Conservation (phyloP, 768 basidiomycete genomes). For the Trametopsis cervina region DNA sequence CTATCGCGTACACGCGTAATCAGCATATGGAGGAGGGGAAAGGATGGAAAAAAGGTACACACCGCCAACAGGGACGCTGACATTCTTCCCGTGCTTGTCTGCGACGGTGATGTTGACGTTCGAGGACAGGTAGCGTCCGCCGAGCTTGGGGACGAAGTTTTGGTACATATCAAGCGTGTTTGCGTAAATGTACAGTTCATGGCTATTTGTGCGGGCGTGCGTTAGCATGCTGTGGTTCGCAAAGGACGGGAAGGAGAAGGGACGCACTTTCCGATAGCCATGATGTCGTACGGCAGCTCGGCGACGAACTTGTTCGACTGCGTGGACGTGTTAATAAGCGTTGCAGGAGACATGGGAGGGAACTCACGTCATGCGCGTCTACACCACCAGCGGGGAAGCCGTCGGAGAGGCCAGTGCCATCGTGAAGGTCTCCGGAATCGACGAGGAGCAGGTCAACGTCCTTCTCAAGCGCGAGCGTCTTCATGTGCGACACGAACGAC, state of each 20-base stretch:
- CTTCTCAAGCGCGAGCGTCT: conserved; percentile 56
- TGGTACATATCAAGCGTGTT: conserved; percentile 64
- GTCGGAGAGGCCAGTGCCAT: conserved; percentile 74
- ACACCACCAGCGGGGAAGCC: conserved; percentile 65
- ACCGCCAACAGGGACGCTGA: conserved; percentile 41
- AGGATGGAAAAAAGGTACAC: conserved; percentile 8
- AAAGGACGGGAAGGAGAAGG: not conserved
- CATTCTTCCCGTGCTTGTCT: conserved; percentile 29
- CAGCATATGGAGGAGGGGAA: not conserved
- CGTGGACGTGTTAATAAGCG: not conserved
- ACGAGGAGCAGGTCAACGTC: conserved; percentile 81
- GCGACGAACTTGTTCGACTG: conserved; percentile 73
- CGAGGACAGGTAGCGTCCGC: conserved; percentile 73
- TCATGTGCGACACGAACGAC: conserved; percentile 83
- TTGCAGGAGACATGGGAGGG: not conserved
- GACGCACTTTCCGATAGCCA: conserved; percentile 80
- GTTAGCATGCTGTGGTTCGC: not conserved
- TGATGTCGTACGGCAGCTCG: conserved; percentile 71
- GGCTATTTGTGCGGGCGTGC: conserved; percentile 48
- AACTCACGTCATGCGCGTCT: conserved; percentile 61
- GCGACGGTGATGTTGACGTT: conserved; percentile 80
- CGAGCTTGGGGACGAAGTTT: conserved; percentile 59
- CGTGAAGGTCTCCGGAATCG: conserved; percentile 76
- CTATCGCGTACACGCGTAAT: conserved; percentile 21
- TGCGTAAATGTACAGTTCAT: conserved; percentile 74